These are phyloP conservation scores for Monilinia aucupariae DNA, from an alignment of 2,329 filamentous ascomycete species.

Conservation along the genomic window DNA sequence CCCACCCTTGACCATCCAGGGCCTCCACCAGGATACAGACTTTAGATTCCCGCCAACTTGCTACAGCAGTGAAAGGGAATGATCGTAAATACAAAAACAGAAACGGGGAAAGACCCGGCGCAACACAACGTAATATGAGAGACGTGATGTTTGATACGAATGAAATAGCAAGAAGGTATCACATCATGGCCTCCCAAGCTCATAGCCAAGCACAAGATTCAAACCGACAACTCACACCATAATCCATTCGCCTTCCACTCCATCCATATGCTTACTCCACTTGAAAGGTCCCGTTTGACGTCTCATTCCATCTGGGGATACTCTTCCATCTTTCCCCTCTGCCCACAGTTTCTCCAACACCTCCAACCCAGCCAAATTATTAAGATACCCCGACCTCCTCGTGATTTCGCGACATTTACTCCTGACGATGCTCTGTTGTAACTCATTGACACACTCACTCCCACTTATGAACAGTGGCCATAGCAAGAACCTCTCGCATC, in stretches of 20 bases:
- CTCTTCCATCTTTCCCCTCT: slow-evolving; percentile 22
- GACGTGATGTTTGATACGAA: neutral
- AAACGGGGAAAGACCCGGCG: neutral
- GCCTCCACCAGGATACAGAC: neutral
- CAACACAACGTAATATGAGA: neutral
- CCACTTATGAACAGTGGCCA: slow-evolving; percentile 92
- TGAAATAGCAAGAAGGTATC: neutral
- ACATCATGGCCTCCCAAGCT: neutral
- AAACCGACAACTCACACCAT: slow-evolving; percentile 49
- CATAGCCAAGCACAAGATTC: neutral
- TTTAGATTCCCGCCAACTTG: neutral
- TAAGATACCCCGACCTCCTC: slow-evolving; percentile 84
- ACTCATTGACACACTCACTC: slow-evolving; percentile 78
- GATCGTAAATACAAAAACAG: neutral
- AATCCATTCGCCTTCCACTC: slow-evolving; percentile 58
- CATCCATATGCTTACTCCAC: slow-evolving; percentile 33
- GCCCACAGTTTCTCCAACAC: slow-evolving; percentile 80
- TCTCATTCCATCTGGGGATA: slow-evolving; percentile 1
- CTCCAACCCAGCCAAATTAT: slow-evolving; percentile 81
- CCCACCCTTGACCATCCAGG: neutral
- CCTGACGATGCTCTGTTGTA: slow-evolving; percentile 73
- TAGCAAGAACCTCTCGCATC: slow-evolving; percentile 79
- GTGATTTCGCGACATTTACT: slow-evolving; percentile 81
- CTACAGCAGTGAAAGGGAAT: neutral
- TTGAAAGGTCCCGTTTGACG: slow-evolving; percentile 26